phyloP scores from a whole-genome alignment of 495 filamentous ascomycete genomes.

The Neurospora sp. region DNA sequence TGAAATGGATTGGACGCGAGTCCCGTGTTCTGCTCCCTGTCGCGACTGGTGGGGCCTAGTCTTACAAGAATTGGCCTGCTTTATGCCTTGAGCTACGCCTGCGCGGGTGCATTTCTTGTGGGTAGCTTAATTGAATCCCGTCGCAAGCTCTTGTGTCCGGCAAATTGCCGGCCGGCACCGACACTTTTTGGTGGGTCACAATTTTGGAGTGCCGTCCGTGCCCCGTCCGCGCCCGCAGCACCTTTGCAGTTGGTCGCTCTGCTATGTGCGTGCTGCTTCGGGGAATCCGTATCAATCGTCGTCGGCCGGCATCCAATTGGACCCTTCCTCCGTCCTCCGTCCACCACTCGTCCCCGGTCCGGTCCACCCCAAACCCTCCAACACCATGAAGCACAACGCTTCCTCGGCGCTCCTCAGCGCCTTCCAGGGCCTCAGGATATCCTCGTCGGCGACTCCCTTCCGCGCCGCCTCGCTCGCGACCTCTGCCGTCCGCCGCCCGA shows the following conservation, averaged over 20 bases:
- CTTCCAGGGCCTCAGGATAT: constrained; percentile 33
- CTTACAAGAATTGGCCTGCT: background rate
- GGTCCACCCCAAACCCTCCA: constrained; percentile 1
- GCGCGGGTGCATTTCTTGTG: background rate
- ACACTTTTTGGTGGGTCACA: background rate
- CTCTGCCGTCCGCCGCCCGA: constrained; percentile 5
- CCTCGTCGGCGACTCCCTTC: constrained; percentile 14
- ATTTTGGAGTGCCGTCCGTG: background rate
- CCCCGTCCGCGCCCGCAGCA: background rate
- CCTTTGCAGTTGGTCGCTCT: background rate
- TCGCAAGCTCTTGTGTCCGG: background rate
- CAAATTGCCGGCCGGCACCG: background rate
- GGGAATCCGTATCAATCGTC: background rate
- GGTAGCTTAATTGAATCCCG: background rate
- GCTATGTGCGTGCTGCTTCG: background rate
- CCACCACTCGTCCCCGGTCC: background rate
- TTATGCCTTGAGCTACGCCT: too few species aligned
- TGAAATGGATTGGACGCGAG: background rate
- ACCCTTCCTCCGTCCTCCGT: background rate
- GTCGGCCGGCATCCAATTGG: background rate
- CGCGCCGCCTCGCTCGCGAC: constrained; percentile 22
- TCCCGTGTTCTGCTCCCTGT: background rate
- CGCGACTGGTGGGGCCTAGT: background rate
- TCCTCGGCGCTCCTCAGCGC: constrained; percentile 31
- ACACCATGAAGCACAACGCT: constrained; percentile 31